Conservation (phyloP, 2,329 filamentous ascomycete species). For the Penicillium sp. region DNA sequence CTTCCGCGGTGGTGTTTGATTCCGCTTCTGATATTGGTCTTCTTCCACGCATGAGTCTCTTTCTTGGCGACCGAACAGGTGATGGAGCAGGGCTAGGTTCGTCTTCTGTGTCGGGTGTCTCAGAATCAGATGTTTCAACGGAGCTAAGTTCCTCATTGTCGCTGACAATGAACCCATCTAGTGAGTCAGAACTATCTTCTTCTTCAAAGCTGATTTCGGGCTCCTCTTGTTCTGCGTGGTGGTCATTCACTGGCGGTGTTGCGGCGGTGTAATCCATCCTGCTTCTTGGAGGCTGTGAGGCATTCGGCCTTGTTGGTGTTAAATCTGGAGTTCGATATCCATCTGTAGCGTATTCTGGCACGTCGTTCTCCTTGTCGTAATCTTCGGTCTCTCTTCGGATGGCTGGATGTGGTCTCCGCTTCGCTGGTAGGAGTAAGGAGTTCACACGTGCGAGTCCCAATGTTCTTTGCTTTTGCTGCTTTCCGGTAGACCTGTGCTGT, state of each 20-base stretch:
- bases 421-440: conserved; percentile 34
- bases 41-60: conserved; percentile 38
- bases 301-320: conserved; percentile 22
- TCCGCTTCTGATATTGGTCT: conserved; percentile 25
- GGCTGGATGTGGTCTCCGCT: conserved; percentile 24
- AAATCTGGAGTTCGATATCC: conserved; percentile 10
- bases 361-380: conserved; percentile 40
- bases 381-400: conserved; percentile 31
- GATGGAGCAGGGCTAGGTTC: conserved; percentile 20
- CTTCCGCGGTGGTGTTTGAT: conserved; percentile 7
- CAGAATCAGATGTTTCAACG: conserved; percentile 33
- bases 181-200: conserved; percentile 38
- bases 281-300: conserved; percentile 12
- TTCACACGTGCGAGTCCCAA: conserved; percentile 36
- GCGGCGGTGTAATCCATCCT: conserved; percentile 13
- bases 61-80: conserved; percentile 25
- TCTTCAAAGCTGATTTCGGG: conserved; percentile 33
- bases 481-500: conserved; percentile 13
- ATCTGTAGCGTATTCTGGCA: conserved; percentile 25
- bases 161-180: conserved; percentile 45
- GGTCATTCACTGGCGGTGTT: conserved; percentile 16
- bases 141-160: conserved; percentile 42
- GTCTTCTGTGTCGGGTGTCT: conserved; percentile 32
- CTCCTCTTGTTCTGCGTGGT: conserved; percentile 26
- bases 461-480: conserved; percentile 27